These are phyloP conservation scores for Diaporthe humulicola DNA, from an alignment of 2,329 filamentous ascomycete genomes.

Conservation along the genomic window DNA sequence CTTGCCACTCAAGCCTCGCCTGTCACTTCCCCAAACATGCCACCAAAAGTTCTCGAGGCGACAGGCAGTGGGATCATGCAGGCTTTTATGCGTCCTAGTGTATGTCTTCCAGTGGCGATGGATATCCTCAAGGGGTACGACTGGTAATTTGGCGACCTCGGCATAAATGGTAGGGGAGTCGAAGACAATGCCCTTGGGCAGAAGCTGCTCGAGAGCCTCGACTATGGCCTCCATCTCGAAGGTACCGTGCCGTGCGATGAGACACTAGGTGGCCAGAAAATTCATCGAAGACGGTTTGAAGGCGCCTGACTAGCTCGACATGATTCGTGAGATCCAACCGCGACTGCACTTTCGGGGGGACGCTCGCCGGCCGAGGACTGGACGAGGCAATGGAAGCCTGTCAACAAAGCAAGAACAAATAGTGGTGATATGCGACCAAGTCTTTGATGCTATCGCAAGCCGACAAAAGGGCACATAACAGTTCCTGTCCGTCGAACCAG, in stretches of 20 bases:
- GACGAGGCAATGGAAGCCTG: not conserved
- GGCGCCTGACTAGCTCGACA: constrained; percentile 27
- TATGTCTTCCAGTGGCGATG: constrained; percentile 72
- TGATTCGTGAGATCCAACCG: constrained; percentile 29
- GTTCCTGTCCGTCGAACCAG: not conserved
- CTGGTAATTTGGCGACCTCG: constrained; percentile 65
- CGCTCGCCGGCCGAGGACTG: not conserved
- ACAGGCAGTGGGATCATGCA: constrained; percentile 72
- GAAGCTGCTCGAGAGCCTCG: constrained; percentile 55
- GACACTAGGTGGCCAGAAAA: constrained; percentile 13
- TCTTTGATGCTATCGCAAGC: constrained; percentile 1
- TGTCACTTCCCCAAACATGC: constrained; percentile 73
- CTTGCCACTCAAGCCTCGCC: constrained; percentile 64
- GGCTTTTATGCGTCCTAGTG: constrained; percentile 69
- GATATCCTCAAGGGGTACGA: constrained; percentile 66
- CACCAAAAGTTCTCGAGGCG: constrained; percentile 77
- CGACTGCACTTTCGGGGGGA: not conserved
- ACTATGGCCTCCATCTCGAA: constrained; percentile 36
- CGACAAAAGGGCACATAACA: constrained; percentile 13
- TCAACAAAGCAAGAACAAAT: not conserved
- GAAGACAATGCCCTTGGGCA: constrained; percentile 70
- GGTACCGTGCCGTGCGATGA: constrained; percentile 1
- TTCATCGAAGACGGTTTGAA: constrained; percentile 29
- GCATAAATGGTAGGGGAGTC: constrained; percentile 66
- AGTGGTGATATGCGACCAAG: not conserved